phyloP scores from a whole-genome alignment of 768 basidiomycete genomes.

The Xerocomellus chrysenteron region DNA sequence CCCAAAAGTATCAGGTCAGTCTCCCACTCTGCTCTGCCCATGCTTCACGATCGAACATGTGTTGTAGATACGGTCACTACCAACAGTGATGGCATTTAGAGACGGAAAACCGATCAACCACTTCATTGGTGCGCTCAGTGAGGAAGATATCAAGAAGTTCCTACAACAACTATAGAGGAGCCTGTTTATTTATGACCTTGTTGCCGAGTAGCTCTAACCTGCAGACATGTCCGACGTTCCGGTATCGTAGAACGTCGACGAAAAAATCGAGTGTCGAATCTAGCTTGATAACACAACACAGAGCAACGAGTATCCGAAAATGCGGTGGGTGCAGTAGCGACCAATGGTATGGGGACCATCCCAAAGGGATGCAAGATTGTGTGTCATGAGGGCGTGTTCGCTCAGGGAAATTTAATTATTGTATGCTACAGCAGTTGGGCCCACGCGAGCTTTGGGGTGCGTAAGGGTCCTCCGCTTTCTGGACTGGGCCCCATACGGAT shows the following conservation, averaged over 20 bases:
- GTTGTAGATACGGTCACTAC: conserved; percentile 65
- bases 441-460: conserved; percentile 61
- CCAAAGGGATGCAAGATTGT: not conserved
- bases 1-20: conserved; percentile 46
- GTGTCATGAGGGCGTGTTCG: not conserved
- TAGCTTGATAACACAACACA: conserved; percentile 13
- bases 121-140: conserved; percentile 61
- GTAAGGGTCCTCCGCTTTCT: conserved; percentile 90
- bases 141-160: conserved; percentile 44
- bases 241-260: not conserved
- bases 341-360: conserved; percentile 6
- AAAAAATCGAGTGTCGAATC: not conserved
- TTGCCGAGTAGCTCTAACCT: not conserved
- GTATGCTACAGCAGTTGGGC: conserved; percentile 57
- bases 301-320: conserved; percentile 8
- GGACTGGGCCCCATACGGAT: conserved; percentile 96
- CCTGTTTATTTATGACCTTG: not conserved
- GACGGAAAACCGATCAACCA: conserved; percentile 56
- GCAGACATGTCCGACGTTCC: conserved; percentile 5
- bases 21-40: not conserved
- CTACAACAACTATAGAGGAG: conserved; percentile 38
- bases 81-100: conserved; percentile 77
- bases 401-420: conserved; percentile 39
- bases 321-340: conserved; percentile 16
- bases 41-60: not conserved